Evolutionary conservation across 2,329 filamentous ascomycete genomes (phyloP).

Genomic region (Arthrobotrys pseudoclavata): DNA sequence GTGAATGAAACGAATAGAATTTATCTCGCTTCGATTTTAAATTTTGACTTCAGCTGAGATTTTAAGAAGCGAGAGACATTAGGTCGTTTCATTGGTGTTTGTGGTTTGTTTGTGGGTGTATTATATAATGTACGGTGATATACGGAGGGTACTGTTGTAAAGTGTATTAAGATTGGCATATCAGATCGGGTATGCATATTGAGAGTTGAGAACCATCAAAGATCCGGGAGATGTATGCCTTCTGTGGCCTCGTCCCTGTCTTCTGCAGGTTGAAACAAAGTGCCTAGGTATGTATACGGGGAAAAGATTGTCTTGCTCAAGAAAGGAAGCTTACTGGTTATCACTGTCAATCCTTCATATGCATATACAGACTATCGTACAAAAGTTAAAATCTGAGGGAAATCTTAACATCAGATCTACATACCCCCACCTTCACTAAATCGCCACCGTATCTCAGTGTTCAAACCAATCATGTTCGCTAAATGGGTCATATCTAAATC

Average conservation of each 20-base stretch:
- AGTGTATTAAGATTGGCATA: neutral
- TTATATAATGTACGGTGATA: neutral
- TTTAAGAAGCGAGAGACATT: neutral
- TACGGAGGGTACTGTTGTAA: neutral
- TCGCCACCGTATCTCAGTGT: neutral
- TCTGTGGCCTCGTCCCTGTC: too few relatives aligned
- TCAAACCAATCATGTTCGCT: slow-evolving; percentile 12
- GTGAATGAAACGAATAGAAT: too few relatives aligned
- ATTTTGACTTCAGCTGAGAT: neutral
- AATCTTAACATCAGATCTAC: slow-evolving; percentile 2
- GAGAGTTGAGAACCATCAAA: neutral
- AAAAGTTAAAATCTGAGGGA: neutral
- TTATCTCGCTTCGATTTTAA: too few relatives aligned
- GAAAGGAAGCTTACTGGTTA: too few relatives aligned
- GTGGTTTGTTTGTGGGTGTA: neutral
- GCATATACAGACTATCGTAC: neutral
- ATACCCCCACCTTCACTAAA: neutral
- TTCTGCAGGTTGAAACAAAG: too few relatives aligned
- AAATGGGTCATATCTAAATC: neutral
- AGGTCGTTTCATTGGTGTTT: neutral
- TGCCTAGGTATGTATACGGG: too few relatives aligned
- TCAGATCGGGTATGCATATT: neutral
- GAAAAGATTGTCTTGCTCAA: too few relatives aligned
- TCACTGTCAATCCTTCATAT: too few relatives aligned
- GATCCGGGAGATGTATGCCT: too few relatives aligned